Evolutionary conservation across 805 yeast species (phyloP).

Genomic region (Huiozyma naganishii): DNA sequence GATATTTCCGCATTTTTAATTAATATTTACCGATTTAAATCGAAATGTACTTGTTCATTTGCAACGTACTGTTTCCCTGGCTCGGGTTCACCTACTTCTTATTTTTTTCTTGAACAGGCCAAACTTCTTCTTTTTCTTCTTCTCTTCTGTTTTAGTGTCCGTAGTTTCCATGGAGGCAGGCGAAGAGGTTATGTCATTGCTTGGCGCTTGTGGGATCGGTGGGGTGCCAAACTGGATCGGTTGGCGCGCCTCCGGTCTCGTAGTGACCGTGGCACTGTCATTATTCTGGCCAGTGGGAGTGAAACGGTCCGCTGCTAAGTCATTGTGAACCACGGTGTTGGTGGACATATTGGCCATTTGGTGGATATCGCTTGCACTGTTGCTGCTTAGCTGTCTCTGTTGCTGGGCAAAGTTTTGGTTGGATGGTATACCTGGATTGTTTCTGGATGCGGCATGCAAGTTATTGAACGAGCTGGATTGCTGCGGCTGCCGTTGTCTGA

Average conservation of each 20-base stretch:
- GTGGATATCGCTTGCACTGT: slow-evolving; percentile 8
- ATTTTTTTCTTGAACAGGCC: slow-evolving; percentile 22
- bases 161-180: slow-evolving; percentile 3
- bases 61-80: too few relatives aligned
- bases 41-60: too few relatives aligned
- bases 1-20: too few relatives aligned
- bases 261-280: neutral
- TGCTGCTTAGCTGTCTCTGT: slow-evolving; percentile 20
- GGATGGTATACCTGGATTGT: neutral
- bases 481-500: slow-evolving; percentile 6
- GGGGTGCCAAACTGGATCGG: slow-evolving; percentile 4
- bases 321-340: slow-evolving; percentile 4
- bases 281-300: neutral
- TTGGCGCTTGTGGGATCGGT: slow-evolving; percentile 9
- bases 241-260: slow-evolving; percentile 2
- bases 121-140: slow-evolving; percentile 23
- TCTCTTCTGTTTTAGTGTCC: slow-evolving; percentile 6
- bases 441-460: neutral
- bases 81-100: slow-evolving; percentile 8
- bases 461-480: slow-evolving; percentile 1
- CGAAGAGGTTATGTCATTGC: slow-evolving; percentile 2
- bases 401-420: slow-evolving; percentile 2
- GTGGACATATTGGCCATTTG: slow-evolving; percentile 2
- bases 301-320: neutral
- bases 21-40: too few relatives aligned